Base-by-base conservation (phyloP, 2,329 filamentous ascomycete species). In the Beauveria sp. region DNA sequence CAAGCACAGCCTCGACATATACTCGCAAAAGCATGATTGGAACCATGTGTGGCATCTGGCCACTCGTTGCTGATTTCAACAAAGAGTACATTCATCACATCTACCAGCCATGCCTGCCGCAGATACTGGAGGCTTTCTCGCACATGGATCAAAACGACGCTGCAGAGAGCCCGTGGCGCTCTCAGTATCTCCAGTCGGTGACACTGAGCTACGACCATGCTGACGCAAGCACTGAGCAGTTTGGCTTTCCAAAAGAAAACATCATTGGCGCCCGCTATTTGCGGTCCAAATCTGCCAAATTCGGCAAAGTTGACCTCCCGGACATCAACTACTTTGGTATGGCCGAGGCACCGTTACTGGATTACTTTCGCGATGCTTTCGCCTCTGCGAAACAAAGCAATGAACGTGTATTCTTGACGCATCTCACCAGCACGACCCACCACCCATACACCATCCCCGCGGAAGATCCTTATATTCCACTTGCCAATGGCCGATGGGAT, bases 1-100 rank as follows among this genome's bases (percentile, higher is more conserved):
- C 73, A 1, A 72, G 73, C 51, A 78, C 77, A 0, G 70, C 75
- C 0, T 70, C 72, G 5, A 78, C 77, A 0, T 78, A 78, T 43
- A 79, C 77, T 0, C 68, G 78, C 30, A 79, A 79, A 66, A 78
- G 76, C 57, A 63, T 79, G 24, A 68, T 71, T 0, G 77, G 72
- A 3, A 74, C 74, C 9, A 58, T 78, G 9, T 79, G 77, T 42
- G 77, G 77, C 3, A 63, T 78, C 18, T 70, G 69, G 0, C 76
- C 77, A 0, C 63, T 79, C 9, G 70, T 77, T 2, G 73, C 70
- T 2, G 76, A 79, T 38, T 77, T 76, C 58, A 78, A 79, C 47
- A 69, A 71, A 24, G 77, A 79, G 61, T 72, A 72, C 56, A 65
- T 69, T 3, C 70, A 77, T 38, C 72, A 77, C 58, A 69, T 78